Conservation (phyloP, 306 rosid genomes). For the Gleditsia sinensis region DNA sequence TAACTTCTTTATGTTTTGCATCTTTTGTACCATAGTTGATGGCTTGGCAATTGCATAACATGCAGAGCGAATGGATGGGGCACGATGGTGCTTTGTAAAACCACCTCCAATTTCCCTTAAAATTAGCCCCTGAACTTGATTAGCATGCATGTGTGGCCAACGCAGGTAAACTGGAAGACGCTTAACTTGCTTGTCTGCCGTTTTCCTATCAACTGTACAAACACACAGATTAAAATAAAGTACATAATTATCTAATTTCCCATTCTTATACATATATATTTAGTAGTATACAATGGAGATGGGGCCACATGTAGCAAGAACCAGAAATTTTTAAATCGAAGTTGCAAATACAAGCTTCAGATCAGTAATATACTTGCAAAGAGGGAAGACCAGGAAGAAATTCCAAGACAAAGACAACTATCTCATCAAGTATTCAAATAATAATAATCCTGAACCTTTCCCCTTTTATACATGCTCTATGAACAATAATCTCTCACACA, state of each 20-base stretch:
- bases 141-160: constrained; percentile 93
- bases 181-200: constrained; percentile 46
- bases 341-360: constrained; percentile 33
- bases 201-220: constrained; percentile 59
- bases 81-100: constrained; percentile 79
- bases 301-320: constrained; percentile 10
- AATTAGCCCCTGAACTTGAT: constrained; percentile 75
- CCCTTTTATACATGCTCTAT: constrained; percentile 11
- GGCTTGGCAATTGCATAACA: constrained; percentile 94
- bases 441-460: constrained; percentile 12
- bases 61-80: constrained; percentile 86
- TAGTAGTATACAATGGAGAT: constrained; percentile 5
- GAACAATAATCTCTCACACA: background rate
- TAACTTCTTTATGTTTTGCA: constrained; percentile 79
- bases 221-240: constrained; percentile 34
- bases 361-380: constrained; percentile 18
- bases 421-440: constrained; percentile 16
- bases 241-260: constrained; percentile 12
- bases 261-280: constrained; percentile 12
- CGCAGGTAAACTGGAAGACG: constrained; percentile 65
- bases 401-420: constrained; percentile 17
- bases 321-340: constrained; percentile 19
- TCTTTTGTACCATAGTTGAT: constrained; percentile 85
- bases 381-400: constrained; percentile 7
- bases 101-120: constrained; percentile 95